Conservation (phyloP, 139 green algal species). For the Yamagishiella unicocca region DNA sequence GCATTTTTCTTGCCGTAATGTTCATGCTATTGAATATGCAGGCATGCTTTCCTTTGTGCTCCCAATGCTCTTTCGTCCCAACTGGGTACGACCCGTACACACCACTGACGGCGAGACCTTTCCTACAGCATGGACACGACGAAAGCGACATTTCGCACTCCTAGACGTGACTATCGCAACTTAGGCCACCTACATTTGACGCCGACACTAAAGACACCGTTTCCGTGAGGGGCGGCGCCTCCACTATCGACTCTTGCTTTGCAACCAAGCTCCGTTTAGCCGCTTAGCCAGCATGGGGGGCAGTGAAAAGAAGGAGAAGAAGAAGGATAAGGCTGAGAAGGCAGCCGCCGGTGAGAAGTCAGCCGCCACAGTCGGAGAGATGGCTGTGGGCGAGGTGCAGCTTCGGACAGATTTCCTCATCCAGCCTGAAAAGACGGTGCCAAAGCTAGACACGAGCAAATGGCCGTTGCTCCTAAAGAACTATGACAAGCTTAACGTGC, state of each 20-base stretch:
- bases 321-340: conserved; percentile 56
- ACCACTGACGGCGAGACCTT: no score
- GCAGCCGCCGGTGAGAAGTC: conserved; percentile 28
- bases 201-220: not conserved
- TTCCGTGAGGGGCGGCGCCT: not conserved
- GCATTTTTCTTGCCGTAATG: no score
- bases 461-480: conserved; percentile 99
- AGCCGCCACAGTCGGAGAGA: conserved; percentile 24
- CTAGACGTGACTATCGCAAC: not conserved
- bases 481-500: conserved; percentile 94
- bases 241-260: not conserved
- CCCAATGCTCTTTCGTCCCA: not conserved
- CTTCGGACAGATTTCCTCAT: conserved; percentile 65
- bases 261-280: not conserved
- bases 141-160: no score
- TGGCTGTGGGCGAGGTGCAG: conserved; percentile 45
- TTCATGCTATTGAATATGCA: no score
- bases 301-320: conserved; percentile 57
- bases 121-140: no score
- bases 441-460: conserved; percentile 92
- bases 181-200: no score
- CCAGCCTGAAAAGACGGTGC: conserved; percentile 60
- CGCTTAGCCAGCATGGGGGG: not conserved
- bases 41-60: no score
- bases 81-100: not conserved